These are phyloP conservation scores for Penicillium fuscoglaucum DNA, from an alignment of 2,329 filamentous ascomycete genomes.

Conservation along the genomic window DNA sequence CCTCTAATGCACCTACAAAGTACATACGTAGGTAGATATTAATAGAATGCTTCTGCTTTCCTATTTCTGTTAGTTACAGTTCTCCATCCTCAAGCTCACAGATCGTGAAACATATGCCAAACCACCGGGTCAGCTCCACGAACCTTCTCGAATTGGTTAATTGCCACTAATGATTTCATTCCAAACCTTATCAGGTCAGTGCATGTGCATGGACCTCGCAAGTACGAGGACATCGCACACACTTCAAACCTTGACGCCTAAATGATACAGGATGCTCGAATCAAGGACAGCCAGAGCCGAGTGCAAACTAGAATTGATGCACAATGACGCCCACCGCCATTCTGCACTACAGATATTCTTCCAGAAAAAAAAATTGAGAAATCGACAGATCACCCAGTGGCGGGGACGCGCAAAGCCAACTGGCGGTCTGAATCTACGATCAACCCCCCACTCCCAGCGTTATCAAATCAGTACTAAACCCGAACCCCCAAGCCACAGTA, in stretches of 20 bases:
- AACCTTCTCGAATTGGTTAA: too few relatives aligned
- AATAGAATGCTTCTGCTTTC: too few relatives aligned
- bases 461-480: not conserved
- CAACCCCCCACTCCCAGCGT: not conserved
- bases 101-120: too few relatives aligned
- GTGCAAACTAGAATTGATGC: not conserved
- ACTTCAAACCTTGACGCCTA: not conserved
- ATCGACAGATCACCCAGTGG: not conserved
- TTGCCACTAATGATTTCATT: not conserved
- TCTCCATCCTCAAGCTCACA: too few relatives aligned
- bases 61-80: too few relatives aligned
- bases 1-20: too few relatives aligned
- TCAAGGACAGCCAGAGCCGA: not conserved
- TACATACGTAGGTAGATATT: too few relatives aligned
- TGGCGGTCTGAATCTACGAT: constrained; percentile 6
- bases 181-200: not conserved
- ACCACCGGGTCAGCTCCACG: too few relatives aligned
- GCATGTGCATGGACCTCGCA: not conserved
- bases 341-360: not conserved
- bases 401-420: not conserved
- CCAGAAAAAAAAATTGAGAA: not conserved
- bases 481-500: not conserved
- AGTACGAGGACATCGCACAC: not conserved
- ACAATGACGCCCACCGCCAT: not conserved
- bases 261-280: not conserved